A percentile compares a stretch with the other conserved stretches of the same genome.
These are phyloP conservation scores for Vanderwaltozyma tropicalis DNA, from an alignment of 805 yeast species.

Conservation along the genomic window DNA sequence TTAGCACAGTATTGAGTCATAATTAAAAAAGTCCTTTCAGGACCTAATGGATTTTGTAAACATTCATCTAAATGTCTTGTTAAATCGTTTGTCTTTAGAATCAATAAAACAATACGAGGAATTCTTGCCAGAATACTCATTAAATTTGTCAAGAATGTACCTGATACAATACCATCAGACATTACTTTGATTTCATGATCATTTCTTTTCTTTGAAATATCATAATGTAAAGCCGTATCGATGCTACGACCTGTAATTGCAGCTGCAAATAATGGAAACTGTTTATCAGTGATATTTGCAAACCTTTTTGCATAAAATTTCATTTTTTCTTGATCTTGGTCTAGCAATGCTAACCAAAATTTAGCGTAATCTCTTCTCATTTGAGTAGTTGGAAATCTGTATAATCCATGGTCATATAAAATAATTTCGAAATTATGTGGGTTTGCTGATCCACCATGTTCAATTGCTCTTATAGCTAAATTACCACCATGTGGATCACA, in stretches of 20 bases:
- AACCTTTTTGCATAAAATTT: slow-evolving; percentile 61
- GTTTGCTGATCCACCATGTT: slow-evolving; percentile 20
- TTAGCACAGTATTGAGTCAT: slow-evolving; percentile 84
- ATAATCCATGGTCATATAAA: slow-evolving; percentile 89
- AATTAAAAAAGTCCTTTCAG: slow-evolving; percentile 76
- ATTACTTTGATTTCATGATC: slow-evolving; percentile 57
- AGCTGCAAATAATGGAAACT: slow-evolving; percentile 78
- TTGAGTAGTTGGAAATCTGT: slow-evolving; percentile 68
- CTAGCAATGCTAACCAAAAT: slow-evolving; percentile 85
- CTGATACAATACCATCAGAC: slow-evolving; percentile 50
- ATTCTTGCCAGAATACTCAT: slow-evolving; percentile 69
- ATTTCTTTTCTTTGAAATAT: slow-evolving; percentile 44
- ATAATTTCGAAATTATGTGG: slow-evolving; percentile 81
- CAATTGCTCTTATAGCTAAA: slow-evolving; percentile 57
- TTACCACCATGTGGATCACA: slow-evolving; percentile 99
- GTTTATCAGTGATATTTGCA: slow-evolving; percentile 67
- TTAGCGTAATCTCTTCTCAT: slow-evolving; percentile 77
- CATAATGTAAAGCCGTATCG: slow-evolving; percentile 57
- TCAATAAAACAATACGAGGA: slow-evolving; percentile 78
- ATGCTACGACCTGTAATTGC: slow-evolving; percentile 94
- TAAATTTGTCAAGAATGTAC: slow-evolving; percentile 57
- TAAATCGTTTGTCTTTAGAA: slow-evolving; percentile 87
- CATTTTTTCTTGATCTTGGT: slow-evolving; percentile 58
- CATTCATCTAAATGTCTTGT: slow-evolving; percentile 82
- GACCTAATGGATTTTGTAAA: slow-evolving; percentile 72